Base-by-base conservation (phyloP, 176 grass and related monocot genomes). In the Dactylis glomerata region DNA sequence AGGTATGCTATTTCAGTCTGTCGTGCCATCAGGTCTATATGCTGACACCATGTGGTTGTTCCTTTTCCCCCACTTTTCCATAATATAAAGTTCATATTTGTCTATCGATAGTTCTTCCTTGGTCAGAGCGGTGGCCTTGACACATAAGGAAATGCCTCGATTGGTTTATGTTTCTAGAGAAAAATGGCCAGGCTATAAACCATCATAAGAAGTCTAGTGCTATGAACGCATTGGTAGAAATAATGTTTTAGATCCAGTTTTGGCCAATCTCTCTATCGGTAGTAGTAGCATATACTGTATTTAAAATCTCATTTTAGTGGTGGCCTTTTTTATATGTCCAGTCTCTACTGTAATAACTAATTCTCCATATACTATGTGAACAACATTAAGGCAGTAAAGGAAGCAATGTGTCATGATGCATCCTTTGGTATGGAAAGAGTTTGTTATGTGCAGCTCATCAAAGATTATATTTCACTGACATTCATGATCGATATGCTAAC, bases 101-200 rank as follows among this genome's bases (percentile, higher is more conserved):
- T 69, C 9, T 40, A n/a, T 34, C 10, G 1, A 12, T 69, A 94
- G 92, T 92, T 97, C 56, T 97, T 97, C 81, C 90, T 97, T 75
- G 92, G 95, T 15, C 95, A 97, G 32, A 94, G 90, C 91, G 92
- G 95, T 50, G 95, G 95, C 54, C 84, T 89, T 82, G 95, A 97
- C 81, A 89, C 86, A n/a, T n/a, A n/a, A n/a, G 23, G 95, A 97
- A 80, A 92, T 97, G 78, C 95, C 95, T 73, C 81, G 95, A 42
- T 92, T 97, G 41, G 88, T 97, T 77, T 97, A 94, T 89, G 95
- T 97, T 42, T 97, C 95, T 83, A 90, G 95, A 92, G 95, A 97
- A 87, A 97, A 97, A 86, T 84, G 95, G 56, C 92, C 92, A 73
- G 95, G 95, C 6, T 97, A 91, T 33, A n/a, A 88, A 94, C 77